phyloP scores from a whole-genome alignment of 441 rosid species.

The Jatropha podagrica region DNA sequence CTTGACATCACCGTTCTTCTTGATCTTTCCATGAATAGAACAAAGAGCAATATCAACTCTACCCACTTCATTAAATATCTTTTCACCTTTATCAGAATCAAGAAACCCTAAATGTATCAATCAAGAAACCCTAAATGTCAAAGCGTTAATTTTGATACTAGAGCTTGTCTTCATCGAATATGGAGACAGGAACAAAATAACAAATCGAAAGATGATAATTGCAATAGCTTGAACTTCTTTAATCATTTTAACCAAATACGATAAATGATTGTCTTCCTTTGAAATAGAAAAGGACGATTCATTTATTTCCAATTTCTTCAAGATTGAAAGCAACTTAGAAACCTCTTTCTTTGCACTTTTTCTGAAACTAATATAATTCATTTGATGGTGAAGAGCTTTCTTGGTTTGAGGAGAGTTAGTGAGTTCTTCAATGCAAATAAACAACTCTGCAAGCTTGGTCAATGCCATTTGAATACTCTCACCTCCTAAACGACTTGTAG shows the following conservation, averaged over 20 bases:
- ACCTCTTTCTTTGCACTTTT: conserved; percentile 52
- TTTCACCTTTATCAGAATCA: conserved; percentile 27
- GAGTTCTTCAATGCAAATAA: conserved; percentile 43
- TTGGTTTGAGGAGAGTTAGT: conserved; percentile 40
- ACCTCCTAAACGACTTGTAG: conserved; percentile 17
- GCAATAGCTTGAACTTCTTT: conserved; percentile 43
- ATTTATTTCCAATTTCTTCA: conserved; percentile 34
- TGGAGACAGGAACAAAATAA: conserved; percentile 45
- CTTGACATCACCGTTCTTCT: conserved; percentile 22
- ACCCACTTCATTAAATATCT: conserved; percentile 49
- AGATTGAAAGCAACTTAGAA: conserved; percentile 30
- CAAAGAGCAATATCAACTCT: conserved; percentile 45
- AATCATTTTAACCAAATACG: conserved; percentile 32
- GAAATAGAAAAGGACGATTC: not conserved
- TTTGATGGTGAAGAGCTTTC: conserved; percentile 28
- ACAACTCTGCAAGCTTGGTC: conserved; percentile 51
- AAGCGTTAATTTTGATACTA: conserved; percentile 53
- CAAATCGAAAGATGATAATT: conserved; percentile 39
- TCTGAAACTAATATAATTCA: conserved; percentile 42
- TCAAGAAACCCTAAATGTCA: conserved; percentile 27
- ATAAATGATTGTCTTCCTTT: conserved; percentile 24
- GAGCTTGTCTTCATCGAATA: conserved; percentile 25
- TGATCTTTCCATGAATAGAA: conserved; percentile 27
- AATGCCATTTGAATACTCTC: conserved; percentile 43
- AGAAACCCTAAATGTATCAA: conserved; percentile 35